These are phyloP conservation scores for Choanephora cucurbitarum DNA, from an alignment of 371 early-diverging fungal genomes.

Conservation along the genomic window DNA sequence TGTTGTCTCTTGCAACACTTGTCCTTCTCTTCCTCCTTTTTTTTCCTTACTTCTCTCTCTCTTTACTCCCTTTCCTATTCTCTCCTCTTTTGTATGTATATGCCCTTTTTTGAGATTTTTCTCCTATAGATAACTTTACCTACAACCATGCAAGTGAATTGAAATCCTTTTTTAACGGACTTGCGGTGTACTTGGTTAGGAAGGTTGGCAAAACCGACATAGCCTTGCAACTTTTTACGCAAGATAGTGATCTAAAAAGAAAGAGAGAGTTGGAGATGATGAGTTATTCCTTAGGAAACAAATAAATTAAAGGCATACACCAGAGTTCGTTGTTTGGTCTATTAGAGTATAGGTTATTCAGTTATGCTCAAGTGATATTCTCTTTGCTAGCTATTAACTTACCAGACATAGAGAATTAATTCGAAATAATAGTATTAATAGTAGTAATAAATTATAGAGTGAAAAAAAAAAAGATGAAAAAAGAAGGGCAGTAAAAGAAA, in stretches of 20 bases:
- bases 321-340: conserved; percentile 42
- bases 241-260: conserved; percentile 44
- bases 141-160: conserved; percentile 97
- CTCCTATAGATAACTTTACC: conserved; percentile 57
- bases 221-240: conserved; percentile 85
- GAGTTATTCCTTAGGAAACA: conserved; percentile 1
- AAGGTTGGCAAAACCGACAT: conserved; percentile 97
- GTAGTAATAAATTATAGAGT: conserved; percentile 7
- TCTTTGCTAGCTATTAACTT: conserved; percentile 17
- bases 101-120: neutral
- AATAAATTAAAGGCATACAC: conserved; percentile 19
- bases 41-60: too few species aligned
- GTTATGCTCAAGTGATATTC: too few species aligned
- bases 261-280: conserved; percentile 7
- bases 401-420: conserved; percentile 26
- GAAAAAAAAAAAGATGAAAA: conserved; percentile 17
- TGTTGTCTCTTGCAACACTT: neutral
- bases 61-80: neutral
- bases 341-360: neutral
- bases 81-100: neutral
- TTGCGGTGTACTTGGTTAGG: conserved; percentile 99
- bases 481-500: conserved; percentile 7
- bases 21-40: neutral
- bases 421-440: conserved; percentile 2
- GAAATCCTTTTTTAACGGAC: conserved; percentile 98